Conservation (phyloP, 2,329 filamentous ascomycete genomes). For the Aspergillus viridinutans region DNA sequence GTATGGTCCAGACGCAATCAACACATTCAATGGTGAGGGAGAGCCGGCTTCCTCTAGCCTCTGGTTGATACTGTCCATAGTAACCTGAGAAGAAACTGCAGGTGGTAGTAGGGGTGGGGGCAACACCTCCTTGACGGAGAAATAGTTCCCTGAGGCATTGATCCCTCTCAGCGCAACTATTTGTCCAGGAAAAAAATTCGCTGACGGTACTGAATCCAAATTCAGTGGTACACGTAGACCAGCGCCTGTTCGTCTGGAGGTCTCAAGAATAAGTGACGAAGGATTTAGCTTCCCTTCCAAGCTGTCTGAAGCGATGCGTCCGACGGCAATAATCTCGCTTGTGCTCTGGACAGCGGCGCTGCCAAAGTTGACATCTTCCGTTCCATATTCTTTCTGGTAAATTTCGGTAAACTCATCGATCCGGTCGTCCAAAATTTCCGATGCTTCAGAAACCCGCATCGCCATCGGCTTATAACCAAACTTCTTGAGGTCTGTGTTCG, state of each 20-base stretch:
- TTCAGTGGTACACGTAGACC: slow-evolving; percentile 78
- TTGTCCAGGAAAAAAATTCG: slow-evolving; percentile 90
- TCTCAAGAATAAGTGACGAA: slow-evolving; percentile 82
- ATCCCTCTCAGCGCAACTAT: slow-evolving; percentile 82
- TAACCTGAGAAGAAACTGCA: slow-evolving; percentile 64
- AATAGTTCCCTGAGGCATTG: slow-evolving; percentile 81
- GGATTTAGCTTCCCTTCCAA: slow-evolving; percentile 79
- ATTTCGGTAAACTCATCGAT: slow-evolving; percentile 84
- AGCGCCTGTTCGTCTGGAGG: slow-evolving; percentile 75
- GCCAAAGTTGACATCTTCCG: slow-evolving; percentile 78
- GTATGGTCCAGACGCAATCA: slow-evolving; percentile 83
- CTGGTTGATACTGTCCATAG: slow-evolving; percentile 65
- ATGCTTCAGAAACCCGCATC: slow-evolving; percentile 90
- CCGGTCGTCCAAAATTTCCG: slow-evolving; percentile 88
- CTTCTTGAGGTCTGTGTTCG: slow-evolving; percentile 85
- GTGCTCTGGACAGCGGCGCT: slow-evolving; percentile 83
- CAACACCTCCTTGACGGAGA: slow-evolving; percentile 73
- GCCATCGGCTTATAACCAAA: slow-evolving; percentile 87
- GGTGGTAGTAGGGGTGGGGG: slow-evolving; percentile 68
- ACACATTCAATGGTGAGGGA: slow-evolving; percentile 66
- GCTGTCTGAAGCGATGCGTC: slow-evolving; percentile 84
- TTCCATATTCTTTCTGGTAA: slow-evolving; percentile 67
- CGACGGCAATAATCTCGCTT: slow-evolving; percentile 81
- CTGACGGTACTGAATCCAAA: slow-evolving; percentile 62
- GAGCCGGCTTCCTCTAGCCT: slow-evolving; percentile 62